Evolutionary conservation across 306 rosid species (phyloP), one percentile per base, ranked within the genome.

Genomic region (Vigna radiata): DNA sequence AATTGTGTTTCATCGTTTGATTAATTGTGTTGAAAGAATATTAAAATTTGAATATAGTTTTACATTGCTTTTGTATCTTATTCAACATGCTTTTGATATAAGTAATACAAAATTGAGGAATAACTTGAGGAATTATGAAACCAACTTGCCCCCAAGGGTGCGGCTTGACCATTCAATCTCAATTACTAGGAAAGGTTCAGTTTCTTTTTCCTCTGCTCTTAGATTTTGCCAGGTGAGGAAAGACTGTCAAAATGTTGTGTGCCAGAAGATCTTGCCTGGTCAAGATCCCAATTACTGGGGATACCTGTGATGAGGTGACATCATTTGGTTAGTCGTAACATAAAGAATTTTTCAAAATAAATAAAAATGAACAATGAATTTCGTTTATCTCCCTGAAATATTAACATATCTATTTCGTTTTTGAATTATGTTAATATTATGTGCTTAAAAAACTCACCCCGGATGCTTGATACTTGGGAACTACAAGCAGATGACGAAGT

Each of bases 251-350:
- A 84, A 94, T 90, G 83, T 94, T 94, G 81, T 89, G 39, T 21
- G 96, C 88, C 37, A 83, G 85, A 25, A 94, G 85, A 79, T 94
- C 98, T 80, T 90, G 96, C 84, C 98, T 81, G 47, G 97, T 94
- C 89, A 94, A 86, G 60, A 91, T 91, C 61, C 97, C 98, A 68
- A 89, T 83, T 47, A 90, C 88, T 2, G 98, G 94, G 65, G 88
- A 86, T 77, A 84, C 90, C 97, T 94, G 68, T 58, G 81, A 65
- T 43, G 27, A 59, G 81, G 79, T 50, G 78, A 76, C 8, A 74
- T 33, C 15, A 75, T 75, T 65, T 48, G 86, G 91, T 87, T 23
- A 81, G 88, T 85, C 80, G 64, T 33, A 16, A 44, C 80, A 68
- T 33, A 18, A 41, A 41, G 46, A 41, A 9, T 67, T 53, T 50